These are phyloP conservation scores for Cytospora piceae DNA, from an alignment of 2,329 filamentous ascomycete species.

Conservation along the genomic window DNA sequence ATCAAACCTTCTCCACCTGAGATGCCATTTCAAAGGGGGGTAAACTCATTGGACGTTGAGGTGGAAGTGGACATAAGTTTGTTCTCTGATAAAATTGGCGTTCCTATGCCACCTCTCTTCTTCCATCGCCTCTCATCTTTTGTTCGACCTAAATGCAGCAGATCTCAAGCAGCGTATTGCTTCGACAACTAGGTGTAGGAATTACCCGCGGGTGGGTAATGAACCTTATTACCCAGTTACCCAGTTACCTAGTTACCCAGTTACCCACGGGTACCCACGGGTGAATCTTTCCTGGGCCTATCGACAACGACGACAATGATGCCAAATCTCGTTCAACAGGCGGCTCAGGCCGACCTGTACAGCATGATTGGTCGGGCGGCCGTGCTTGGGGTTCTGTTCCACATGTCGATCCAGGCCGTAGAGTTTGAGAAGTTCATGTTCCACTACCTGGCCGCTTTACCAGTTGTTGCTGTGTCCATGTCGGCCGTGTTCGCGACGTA, in stretches of 20 bases:
- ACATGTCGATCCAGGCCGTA: conserved; percentile 10
- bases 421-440: conserved; percentile 16
- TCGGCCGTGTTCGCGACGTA: background rate
- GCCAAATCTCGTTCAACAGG: background rate
- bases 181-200: too few relatives aligned
- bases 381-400: conserved; percentile 5
- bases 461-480: background rate
- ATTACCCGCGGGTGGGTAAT: too few relatives aligned
- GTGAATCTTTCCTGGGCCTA: too few relatives aligned
- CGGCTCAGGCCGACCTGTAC: conserved; percentile 1
- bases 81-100: background rate
- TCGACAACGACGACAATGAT: background rate
- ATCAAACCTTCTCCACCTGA: background rate
- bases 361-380: background rate
- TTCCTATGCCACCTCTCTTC: background rate
- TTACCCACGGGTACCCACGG: too few relatives aligned
- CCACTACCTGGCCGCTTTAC: conserved; percentile 9
- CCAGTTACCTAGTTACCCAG: too few relatives aligned
- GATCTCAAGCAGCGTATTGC: background rate
- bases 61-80: background rate
- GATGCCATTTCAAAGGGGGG: background rate
- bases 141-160: background rate
- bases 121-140: background rate
- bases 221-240: too few relatives aligned
- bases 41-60: background rate